Percentiles rank a stretch among this genome's conserved stretches.
Evolutionary conservation across 345 rosid genomes (phyloP).

Genomic region (Streptanthus diversifolius): DNA sequence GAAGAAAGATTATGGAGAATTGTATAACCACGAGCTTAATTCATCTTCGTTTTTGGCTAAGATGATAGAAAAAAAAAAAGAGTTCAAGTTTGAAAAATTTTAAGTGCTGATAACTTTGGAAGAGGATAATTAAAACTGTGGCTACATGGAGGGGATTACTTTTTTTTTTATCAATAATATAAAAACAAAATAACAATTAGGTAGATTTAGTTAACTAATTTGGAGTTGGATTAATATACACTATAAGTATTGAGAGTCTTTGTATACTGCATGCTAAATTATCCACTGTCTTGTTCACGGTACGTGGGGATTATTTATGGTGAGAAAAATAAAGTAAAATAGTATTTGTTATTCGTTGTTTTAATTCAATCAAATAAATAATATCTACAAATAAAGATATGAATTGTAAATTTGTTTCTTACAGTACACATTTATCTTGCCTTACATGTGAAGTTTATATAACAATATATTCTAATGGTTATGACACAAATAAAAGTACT

Average conservation of each 20-base stretch:
- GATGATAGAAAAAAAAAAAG: background rate
- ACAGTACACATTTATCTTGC: background rate
- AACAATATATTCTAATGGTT: background rate
- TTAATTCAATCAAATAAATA: background rate
- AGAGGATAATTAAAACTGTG: background rate
- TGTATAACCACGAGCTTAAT: constrained; percentile 1
- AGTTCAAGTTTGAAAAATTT: background rate
- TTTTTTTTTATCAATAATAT: too few relatives aligned
- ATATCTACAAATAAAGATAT: background rate
- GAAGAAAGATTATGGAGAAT: constrained; percentile 37
- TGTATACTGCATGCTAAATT: too few relatives aligned
- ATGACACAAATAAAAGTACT: background rate
- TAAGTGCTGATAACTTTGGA: background rate
- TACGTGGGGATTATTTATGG: constrained; percentile 4
- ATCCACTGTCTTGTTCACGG: too few relatives aligned
- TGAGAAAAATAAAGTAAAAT: background rate
- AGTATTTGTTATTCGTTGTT: background rate
- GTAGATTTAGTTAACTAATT: too few relatives aligned
- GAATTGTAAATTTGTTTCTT: background rate
- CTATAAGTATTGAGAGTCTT: too few relatives aligned
- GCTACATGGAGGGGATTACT: background rate
- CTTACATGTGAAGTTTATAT: background rate
- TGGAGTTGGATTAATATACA: too few relatives aligned
- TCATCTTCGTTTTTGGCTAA: constrained; percentile 7
- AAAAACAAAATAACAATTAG: too few relatives aligned